Evolutionary conservation across 75 land plant genomes (phyloP).

Genomic region (Cunninghamia lanceolata): DNA sequence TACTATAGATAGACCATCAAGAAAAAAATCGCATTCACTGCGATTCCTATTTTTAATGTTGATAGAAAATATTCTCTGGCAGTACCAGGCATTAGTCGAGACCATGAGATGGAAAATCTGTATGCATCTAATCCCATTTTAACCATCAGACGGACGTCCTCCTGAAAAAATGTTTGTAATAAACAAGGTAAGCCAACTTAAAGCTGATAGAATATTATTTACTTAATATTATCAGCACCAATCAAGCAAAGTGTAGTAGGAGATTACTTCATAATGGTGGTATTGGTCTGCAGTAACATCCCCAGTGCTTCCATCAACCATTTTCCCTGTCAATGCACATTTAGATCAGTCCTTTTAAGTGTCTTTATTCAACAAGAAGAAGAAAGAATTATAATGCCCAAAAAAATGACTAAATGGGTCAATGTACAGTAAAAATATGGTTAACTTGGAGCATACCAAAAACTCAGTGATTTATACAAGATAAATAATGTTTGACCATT

Average conservation of each 20-base stretch:
- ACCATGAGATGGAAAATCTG: constrained; percentile 51
- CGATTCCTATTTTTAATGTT: no score
- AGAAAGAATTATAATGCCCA: no score
- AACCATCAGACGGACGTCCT: constrained; percentile 31
- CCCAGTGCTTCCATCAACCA: constrained; percentile 31
- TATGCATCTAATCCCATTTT: constrained; percentile 42
- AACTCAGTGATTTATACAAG: no score
- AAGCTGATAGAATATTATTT: not conserved
- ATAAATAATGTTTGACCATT: no score
- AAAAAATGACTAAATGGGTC: no score
- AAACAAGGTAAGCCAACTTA: not conserved
- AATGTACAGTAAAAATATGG: not conserved
- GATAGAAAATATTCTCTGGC: not conserved
- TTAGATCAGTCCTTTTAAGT: not conserved
- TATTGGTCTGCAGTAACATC: constrained; percentile 66
- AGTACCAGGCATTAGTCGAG: constrained; percentile 39
- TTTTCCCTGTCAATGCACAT: constrained; percentile 17
- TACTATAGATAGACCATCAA: not conserved
- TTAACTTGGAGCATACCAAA: not conserved
- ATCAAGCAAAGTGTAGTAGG: not conserved
- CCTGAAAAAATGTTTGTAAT: constrained; percentile 11
- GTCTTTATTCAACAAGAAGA: no score
- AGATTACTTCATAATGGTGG: constrained; percentile 66
- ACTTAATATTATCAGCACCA: not conserved
- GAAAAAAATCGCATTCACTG: not conserved